phyloP scores from a whole-genome alignment of 495 filamentous ascomycete genomes.

The Neohortaea acidophila region DNA sequence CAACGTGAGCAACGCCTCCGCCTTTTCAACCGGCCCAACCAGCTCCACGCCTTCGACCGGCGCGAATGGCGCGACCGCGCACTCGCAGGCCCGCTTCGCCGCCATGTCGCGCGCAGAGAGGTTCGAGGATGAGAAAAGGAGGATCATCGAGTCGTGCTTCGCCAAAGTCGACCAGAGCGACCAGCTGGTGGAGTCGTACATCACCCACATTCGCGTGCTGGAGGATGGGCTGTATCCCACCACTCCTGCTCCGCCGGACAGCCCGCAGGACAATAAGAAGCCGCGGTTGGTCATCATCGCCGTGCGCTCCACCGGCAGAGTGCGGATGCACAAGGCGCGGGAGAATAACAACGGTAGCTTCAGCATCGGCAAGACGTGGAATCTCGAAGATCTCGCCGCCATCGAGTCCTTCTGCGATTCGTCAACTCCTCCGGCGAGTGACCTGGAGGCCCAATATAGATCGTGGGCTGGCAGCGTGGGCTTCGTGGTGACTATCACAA shows the following conservation, averaged over 20 bases:
- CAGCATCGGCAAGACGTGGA: constrained; percentile 97
- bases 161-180: constrained; percentile 72
- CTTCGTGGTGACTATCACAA: constrained; percentile 77
- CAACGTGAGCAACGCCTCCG: neutral
- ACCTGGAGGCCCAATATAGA: constrained; percentile 49
- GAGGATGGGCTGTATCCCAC: constrained; percentile 80
- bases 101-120: constrained; percentile 51
- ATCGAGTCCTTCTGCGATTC: constrained; percentile 63
- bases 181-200: constrained; percentile 78
- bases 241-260: constrained; percentile 61
- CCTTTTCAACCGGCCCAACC: neutral
- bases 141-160: constrained; percentile 88
- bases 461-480: constrained; percentile 67
- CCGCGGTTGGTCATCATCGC: constrained; percentile 79
- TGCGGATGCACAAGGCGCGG: constrained; percentile 89
- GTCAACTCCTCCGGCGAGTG: constrained; percentile 27
- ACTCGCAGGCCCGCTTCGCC: neutral
- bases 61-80: neutral
- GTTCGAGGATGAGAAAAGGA: constrained; percentile 89
- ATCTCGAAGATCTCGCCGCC: constrained; percentile 65
- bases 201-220: constrained; percentile 80
- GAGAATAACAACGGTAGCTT: constrained; percentile 89
- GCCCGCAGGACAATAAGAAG: constrained; percentile 62
- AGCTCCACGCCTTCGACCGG: neutral
- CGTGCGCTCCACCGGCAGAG: constrained; percentile 77